phyloP scores from a whole-genome alignment of 2,329 filamentous ascomycete genomes.

The Cladosporium cucumerinum region DNA sequence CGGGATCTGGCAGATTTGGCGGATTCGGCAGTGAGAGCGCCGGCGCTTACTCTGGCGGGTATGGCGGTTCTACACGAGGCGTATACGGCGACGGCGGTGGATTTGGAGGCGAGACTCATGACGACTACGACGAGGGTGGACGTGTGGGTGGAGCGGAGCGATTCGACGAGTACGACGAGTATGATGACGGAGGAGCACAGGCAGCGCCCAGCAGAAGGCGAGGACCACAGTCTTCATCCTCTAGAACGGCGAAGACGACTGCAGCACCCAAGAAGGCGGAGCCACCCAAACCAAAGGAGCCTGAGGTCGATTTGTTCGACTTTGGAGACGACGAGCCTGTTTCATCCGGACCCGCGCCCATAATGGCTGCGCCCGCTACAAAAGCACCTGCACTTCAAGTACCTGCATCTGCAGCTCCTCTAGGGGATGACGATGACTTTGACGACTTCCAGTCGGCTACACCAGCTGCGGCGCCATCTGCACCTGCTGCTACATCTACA shows the following conservation, averaged over 20 bases:
- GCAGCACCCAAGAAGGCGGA: slow-evolving; percentile 60
- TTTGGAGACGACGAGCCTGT: slow-evolving; percentile 74
- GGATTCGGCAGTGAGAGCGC: slow-evolving; percentile 81
- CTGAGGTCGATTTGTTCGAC: slow-evolving; percentile 88
- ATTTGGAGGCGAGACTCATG: slow-evolving; percentile 73
- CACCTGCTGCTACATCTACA: slow-evolving; percentile 38
- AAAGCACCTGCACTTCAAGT: slow-evolving; percentile 17
- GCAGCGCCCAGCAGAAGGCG: slow-evolving; percentile 53
- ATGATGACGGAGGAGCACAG: slow-evolving; percentile 67
- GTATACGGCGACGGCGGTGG: slow-evolving; percentile 97
- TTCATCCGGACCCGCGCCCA: slow-evolving; percentile 42
- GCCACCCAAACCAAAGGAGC: slow-evolving; percentile 75
- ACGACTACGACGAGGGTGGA: slow-evolving; percentile 60
- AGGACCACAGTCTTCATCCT: slow-evolving; percentile 37
- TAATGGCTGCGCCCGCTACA: slow-evolving; percentile 34
- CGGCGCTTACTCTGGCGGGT: slow-evolving; percentile 40
- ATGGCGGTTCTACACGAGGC: slow-evolving; percentile 65
- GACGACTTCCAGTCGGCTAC: slow-evolving; percentile 94
- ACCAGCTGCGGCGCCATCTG: slow-evolving; percentile 51
- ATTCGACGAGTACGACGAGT: slow-evolving; percentile 97
- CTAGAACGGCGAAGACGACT: slow-evolving; percentile 30
- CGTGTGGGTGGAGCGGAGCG: slow-evolving; percentile 58
- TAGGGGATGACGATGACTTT: slow-evolving; percentile 84
- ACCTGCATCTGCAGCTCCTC: slow-evolving; percentile 29
- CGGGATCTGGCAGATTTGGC: slow-evolving; percentile 65